These are phyloP conservation scores for Cardamine occulta DNA, from an alignment of 345 rosid genomes.

Conservation along the genomic window DNA sequence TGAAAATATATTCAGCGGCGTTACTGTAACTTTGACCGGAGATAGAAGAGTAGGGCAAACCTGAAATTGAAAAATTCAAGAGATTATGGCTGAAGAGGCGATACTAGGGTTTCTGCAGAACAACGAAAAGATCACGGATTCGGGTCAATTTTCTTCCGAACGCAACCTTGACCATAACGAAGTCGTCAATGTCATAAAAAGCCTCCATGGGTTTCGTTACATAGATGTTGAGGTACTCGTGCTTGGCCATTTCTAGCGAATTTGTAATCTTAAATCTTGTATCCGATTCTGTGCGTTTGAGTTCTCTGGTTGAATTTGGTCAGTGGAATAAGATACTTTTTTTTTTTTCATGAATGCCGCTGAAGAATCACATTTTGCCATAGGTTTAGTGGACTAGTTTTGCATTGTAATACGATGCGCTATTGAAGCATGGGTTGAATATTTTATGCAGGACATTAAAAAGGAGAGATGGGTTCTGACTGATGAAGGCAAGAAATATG, in stretches of 20 bases:
- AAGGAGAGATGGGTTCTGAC: slow-evolving; percentile 79
- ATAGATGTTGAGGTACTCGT: slow-evolving; percentile 58
- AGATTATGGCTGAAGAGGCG: slow-evolving; percentile 67
- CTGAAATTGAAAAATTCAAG: neutral
- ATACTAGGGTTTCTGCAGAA: slow-evolving; percentile 58
- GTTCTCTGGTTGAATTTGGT: neutral
- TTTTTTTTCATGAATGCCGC: neutral
- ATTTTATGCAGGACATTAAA: slow-evolving; percentile 63
- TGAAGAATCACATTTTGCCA: neutral
- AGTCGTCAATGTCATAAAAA: slow-evolving; percentile 68
- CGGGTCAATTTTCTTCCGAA: slow-evolving; percentile 65
- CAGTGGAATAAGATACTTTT: neutral
- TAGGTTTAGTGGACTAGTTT: neutral
- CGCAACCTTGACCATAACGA: slow-evolving; percentile 63
- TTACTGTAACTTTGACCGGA: neutral
- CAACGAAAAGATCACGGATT: slow-evolving; percentile 62
- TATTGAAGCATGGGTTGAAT: slow-evolving; percentile 2
- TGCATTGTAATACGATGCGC: neutral
- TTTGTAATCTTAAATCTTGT: neutral
- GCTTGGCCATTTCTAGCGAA: neutral
- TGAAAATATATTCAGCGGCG: neutral
- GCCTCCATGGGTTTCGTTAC: slow-evolving; percentile 76
- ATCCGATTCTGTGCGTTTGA: neutral
- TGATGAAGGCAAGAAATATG: slow-evolving; percentile 77
- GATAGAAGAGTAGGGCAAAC: neutral